These are phyloP conservation scores for Aspergillus fructus DNA, from an alignment of 2,329 filamentous ascomycete species.

Conservation along the genomic window DNA sequence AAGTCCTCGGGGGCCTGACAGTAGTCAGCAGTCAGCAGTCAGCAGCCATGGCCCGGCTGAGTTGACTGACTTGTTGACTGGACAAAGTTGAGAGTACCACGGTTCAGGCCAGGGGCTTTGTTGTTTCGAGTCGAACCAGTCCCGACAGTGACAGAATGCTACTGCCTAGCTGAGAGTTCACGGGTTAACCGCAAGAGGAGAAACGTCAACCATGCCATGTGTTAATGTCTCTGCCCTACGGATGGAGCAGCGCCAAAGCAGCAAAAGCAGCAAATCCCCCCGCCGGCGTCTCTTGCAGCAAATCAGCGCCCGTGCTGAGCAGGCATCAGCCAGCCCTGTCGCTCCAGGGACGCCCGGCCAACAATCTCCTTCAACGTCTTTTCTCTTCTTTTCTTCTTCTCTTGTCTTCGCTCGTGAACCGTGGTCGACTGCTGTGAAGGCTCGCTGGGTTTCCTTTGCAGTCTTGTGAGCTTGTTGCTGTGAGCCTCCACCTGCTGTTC, in stretches of 20 bases:
- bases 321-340: slow-evolving; percentile 19
- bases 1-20: no score
- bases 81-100: no score
- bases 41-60: no score
- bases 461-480: not conserved
- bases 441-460: not conserved
- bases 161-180: no score
- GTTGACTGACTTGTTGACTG: no score
- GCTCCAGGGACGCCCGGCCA: slow-evolving; percentile 1
- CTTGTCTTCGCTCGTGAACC: not conserved
- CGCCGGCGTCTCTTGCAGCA: not conserved
- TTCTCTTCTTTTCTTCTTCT: slow-evolving; percentile 1
- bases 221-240: slow-evolving; percentile 5
- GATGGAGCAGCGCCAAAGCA: not conserved
- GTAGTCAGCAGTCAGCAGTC: no score
- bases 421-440: not conserved
- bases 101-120: no score
- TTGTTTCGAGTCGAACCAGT: no score
- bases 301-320: not conserved
- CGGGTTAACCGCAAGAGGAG: no score
- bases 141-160: no score
- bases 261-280: not conserved
- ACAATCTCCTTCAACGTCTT: not conserved
- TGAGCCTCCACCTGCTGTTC: not conserved
- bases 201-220: not conserved